Evolutionary conservation across 192 early-diverging fungal genomes (phyloP), one percentile per base, ranked within the genome.

Genomic region (Coemansia sp.): DNA sequence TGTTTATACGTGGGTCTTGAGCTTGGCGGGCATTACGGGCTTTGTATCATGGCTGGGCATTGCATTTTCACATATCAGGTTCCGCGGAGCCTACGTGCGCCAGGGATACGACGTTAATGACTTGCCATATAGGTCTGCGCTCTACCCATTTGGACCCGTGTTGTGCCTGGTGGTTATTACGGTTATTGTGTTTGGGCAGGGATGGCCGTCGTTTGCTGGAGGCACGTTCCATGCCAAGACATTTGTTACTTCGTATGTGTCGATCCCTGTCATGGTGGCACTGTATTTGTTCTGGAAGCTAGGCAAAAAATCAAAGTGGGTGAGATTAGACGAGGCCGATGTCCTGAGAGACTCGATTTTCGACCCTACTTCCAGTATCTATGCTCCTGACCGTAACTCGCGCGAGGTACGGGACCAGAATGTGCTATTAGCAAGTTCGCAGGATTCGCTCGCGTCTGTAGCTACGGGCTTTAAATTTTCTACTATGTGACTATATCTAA

Each of bases 21-120:
- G 84, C 40, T 73, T 91, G 14, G 87, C 90, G 0, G 88, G 92
- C n/a, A 86, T 97, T 18, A 82, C 91, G 8, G 91, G 93, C 8
- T 88, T 95, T 59, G 83, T 92, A 58, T 92, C 91, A 20, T 96
- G 94, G 94, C 65, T 90, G 39, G 88, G 89, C 21, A 96, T 96
- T 61, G 85, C 85, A 2, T 40, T 91, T 18, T 90, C 87, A 33
- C 92, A 94, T 60, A 85, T 86, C 39, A 87, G 94, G n/a, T 94
- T 94, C 86, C 88, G 92, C 63, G 84, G 84, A 5, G 93, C 94
- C 0, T 88, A 88, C 43, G 65, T 86, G 16, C 82, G 77, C 38
- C 94, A 96, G 67, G 87, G 86, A 11, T 85, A 86, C 58, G 66
- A 79, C 9, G 55, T 91, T 11, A 67, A 73, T 4, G 76, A 83